phyloP scores from a whole-genome alignment of 2,329 filamentous ascomycete species.

The Gremmenia infestans region DNA sequence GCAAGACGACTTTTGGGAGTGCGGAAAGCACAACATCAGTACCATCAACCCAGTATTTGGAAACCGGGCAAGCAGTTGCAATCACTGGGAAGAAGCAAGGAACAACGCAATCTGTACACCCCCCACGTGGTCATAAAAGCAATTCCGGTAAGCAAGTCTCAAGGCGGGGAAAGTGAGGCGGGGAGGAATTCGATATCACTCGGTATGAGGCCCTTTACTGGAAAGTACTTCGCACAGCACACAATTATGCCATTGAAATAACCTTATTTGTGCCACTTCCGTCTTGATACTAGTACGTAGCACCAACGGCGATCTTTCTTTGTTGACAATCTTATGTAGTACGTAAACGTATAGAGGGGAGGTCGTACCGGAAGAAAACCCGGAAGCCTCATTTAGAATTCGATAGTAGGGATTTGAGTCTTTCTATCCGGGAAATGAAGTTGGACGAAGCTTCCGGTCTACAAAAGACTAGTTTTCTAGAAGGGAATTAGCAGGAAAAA shows the following conservation, averaged over 20 bases:
- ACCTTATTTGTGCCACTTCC: background rate
- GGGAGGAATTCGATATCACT: background rate
- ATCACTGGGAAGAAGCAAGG: background rate
- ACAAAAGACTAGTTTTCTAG: background rate
- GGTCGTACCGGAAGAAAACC: no score
- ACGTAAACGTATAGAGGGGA: background rate
- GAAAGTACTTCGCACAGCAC: background rate
- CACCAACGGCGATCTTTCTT: background rate
- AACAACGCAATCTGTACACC: no score
- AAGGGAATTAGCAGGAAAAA: background rate
- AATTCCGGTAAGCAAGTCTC: no score
- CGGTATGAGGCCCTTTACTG: background rate
- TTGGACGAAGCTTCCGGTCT: background rate
- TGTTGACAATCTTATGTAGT: background rate
- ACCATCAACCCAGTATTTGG: background rate
- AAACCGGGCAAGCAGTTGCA: background rate
- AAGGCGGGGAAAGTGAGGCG: background rate
- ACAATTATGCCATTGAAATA: background rate
- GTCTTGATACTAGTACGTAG: background rate
- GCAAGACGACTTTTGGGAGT: background rate
- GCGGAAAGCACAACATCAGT: background rate
- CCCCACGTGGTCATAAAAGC: no score
- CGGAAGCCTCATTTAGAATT: no score
- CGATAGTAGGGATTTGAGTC: no score
- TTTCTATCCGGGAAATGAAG: no score